Evolutionary conservation across 768 basidiomycete species (phyloP).

Genomic region (Atractiella rhizophila): DNA sequence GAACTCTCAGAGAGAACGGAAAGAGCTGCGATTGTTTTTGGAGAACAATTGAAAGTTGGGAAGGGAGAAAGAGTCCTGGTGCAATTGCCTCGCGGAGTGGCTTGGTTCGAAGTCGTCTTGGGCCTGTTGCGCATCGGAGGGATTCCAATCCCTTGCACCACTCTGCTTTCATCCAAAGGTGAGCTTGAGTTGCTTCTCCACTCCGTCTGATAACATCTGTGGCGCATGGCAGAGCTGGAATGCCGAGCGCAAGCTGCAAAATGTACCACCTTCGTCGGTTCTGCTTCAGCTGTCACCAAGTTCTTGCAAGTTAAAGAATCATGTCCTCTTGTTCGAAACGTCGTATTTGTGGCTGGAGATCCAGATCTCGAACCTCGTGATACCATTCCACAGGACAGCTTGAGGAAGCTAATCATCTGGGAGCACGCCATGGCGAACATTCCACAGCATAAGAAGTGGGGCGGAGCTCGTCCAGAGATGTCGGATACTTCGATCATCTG

Average conservation of each 20-base stretch:
- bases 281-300: background rate
- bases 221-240: background rate
- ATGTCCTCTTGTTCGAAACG: too few relatives aligned
- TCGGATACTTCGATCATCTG: conserved; percentile 1
- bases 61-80: conserved; percentile 12
- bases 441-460: background rate
- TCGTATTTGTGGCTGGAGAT: too few relatives aligned
- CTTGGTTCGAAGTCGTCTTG: conserved; percentile 7
- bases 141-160: conserved; percentile 7
- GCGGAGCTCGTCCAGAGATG: background rate
- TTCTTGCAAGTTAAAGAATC: background rate
- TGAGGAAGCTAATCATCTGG: conserved; percentile 9
- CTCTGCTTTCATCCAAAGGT: conserved; percentile 11
- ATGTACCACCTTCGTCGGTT: background rate
- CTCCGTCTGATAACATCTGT: too few relatives aligned
- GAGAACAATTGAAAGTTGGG: background rate
- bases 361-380: too few relatives aligned
- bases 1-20: conserved; percentile 2
- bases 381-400: background rate
- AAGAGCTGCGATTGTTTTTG: conserved; percentile 6
- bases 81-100: conserved; percentile 2
- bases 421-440: background rate
- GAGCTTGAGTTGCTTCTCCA: too few relatives aligned
- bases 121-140: conserved; percentile 8
- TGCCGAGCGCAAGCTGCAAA: background rate